Conservation (phyloP, 148 eudicot species). For the Amaranthus cruentus region DNA sequence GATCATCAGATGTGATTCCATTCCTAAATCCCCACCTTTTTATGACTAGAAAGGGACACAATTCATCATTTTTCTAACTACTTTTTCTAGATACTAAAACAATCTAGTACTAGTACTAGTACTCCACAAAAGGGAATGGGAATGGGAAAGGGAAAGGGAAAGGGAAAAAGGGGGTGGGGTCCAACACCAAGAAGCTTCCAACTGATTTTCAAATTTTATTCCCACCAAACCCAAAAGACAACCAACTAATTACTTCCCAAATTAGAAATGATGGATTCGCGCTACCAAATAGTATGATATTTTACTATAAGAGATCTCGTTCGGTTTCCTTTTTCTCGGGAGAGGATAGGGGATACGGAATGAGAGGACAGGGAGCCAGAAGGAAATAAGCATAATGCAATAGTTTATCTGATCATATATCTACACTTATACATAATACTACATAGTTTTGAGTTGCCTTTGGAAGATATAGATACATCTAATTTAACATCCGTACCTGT, state of each 20-base stretch:
- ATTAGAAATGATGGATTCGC: too few relatives aligned
- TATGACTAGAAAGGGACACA: slow-evolving; percentile 10
- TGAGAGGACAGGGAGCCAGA: neutral
- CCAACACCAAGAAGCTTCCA: neutral
- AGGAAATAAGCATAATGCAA: neutral
- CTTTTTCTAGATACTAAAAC: neutral
- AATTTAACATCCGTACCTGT: neutral
- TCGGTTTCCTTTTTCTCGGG: too few relatives aligned
- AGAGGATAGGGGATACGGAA: too few relatives aligned
- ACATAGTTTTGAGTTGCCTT: neutral
- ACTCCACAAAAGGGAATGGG: too few relatives aligned
- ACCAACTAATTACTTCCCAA: neutral
- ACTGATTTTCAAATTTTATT: slow-evolving; percentile 11
- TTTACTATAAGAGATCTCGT: too few relatives aligned
- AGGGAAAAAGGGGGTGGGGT: neutral
- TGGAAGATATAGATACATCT: neutral
- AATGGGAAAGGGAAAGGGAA: too few relatives aligned
- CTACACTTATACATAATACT: neutral
- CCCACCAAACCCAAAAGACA: neutral
- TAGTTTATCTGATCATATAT: neutral
- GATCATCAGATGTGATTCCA: too few relatives aligned
- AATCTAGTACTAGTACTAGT: too few relatives aligned
- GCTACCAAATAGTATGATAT: too few relatives aligned
- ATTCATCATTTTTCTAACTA: neutral
- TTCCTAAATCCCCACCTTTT: neutral